phyloP scores from a whole-genome alignment of 2,329 filamentous ascomycete genomes.

The Colletotrichum tropicicola region DNA sequence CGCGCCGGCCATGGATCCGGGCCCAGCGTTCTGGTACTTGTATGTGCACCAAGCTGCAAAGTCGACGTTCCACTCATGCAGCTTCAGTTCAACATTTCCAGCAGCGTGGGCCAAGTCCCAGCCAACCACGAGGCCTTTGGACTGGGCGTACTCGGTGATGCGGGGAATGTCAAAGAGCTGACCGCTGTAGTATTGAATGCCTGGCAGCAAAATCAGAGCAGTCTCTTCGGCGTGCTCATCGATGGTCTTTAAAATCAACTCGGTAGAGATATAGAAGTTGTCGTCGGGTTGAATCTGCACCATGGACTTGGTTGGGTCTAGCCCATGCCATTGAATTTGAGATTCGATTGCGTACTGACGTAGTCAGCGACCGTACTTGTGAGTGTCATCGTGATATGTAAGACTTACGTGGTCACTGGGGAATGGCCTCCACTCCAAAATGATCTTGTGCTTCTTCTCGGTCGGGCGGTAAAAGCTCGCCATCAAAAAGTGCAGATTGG shows the following conservation, averaged over 20 bases:
- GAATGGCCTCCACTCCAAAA: slow-evolving; percentile 90
- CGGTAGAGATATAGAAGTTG: slow-evolving; percentile 67
- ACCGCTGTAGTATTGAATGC: slow-evolving; percentile 84
- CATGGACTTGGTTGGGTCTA: slow-evolving; percentile 74
- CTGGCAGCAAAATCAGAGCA: slow-evolving; percentile 77
- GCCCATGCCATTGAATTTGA: slow-evolving; percentile 77
- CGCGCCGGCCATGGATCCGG: slow-evolving; percentile 75
- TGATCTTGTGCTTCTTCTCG: slow-evolving; percentile 74
- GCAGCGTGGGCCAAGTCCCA: slow-evolving; percentile 84
- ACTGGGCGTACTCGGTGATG: slow-evolving; percentile 77
- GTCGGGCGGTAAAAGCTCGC: slow-evolving; percentile 84
- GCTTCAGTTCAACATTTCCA: slow-evolving; percentile 75
- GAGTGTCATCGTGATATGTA: neutral
- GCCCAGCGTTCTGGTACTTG: slow-evolving; percentile 84
- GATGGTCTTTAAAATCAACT: slow-evolving; percentile 72
- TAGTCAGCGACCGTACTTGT: neutral
- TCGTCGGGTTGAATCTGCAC: slow-evolving; percentile 75
- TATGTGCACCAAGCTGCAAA: slow-evolving; percentile 87
- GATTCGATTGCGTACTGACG: slow-evolving; percentile 82
- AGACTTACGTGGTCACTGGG: slow-evolving; percentile 78
- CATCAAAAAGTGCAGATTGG: slow-evolving; percentile 84
- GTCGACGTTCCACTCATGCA: slow-evolving; percentile 85
- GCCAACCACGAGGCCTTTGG: slow-evolving; percentile 71
- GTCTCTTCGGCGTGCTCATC: slow-evolving; percentile 72
- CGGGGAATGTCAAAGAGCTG: slow-evolving; percentile 78